These are phyloP conservation scores for Pyrenopolyporus hunteri DNA, from an alignment of 495 filamentous ascomycete genomes.

Conservation along the genomic window DNA sequence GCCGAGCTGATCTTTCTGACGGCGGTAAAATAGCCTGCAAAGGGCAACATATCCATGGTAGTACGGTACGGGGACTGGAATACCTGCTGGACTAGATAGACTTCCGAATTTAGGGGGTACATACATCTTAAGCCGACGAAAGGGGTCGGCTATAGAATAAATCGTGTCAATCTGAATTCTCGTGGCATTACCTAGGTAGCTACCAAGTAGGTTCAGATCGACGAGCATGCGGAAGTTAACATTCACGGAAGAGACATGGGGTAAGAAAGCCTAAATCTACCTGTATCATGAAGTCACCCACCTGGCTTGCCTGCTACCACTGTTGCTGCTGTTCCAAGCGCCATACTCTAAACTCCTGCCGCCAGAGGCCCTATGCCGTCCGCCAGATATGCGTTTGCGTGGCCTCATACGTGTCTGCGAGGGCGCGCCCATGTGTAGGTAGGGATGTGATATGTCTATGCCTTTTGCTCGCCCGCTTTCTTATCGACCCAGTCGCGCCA, in stretches of 20 bases:
- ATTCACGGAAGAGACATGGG: conserved; percentile 16
- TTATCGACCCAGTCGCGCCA: conserved; percentile 76
- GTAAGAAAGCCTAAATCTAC: conserved; percentile 29
- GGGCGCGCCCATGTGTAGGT: neutral
- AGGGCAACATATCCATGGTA: no score
- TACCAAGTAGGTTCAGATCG: neutral
- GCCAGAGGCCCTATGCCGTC: conserved; percentile 14
- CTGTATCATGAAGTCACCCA: conserved; percentile 37
- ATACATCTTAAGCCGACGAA: no score
- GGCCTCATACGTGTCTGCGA: neutral
- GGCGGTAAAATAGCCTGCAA: no score
- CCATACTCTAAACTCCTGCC: conserved; percentile 26
- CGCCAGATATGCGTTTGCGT: conserved; percentile 1
- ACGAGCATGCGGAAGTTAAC: neutral
- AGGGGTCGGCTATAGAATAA: no score
- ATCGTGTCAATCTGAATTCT: no score
- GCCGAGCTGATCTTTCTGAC: no score
- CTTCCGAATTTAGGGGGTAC: no score
- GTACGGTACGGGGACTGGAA: no score
- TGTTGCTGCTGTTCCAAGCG: conserved; percentile 7
- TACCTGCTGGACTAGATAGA: neutral
- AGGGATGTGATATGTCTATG: neutral
- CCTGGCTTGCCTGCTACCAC: conserved; percentile 6
- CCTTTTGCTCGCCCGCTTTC: conserved; percentile 4
- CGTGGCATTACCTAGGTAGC: no score